Evolutionary conservation across 2,329 filamentous ascomycete species (phyloP).

Genomic region (Saccharata proteae): DNA sequence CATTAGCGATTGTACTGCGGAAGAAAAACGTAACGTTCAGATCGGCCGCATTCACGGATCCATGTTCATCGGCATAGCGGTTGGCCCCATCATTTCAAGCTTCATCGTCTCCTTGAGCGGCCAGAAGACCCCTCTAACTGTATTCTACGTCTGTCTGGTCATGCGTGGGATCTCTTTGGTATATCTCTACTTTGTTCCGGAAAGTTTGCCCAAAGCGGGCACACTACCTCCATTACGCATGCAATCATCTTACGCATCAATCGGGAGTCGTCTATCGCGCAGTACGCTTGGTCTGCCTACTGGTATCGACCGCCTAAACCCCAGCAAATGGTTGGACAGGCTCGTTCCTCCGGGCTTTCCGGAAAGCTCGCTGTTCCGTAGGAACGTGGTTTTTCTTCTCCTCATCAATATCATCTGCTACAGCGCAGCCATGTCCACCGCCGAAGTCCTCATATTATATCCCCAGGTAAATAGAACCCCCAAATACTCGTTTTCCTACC

Average conservation of each 20-base stretch:
- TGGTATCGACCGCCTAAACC: slow-evolving; percentile 6
- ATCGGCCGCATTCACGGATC: slow-evolving; percentile 10
- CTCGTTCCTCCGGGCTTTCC: slow-evolving; percentile 4
- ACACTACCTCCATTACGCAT: slow-evolving; percentile 1
- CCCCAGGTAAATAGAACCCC: slow-evolving; percentile 4
- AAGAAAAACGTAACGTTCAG: slow-evolving; percentile 9
- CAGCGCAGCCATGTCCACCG: slow-evolving; percentile 7
- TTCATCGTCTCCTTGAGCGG: slow-evolving; percentile 3
- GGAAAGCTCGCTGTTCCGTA: neutral
- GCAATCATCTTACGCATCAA: neutral
- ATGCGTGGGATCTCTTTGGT: slow-evolving; percentile 8
- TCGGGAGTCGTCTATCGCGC: no score
- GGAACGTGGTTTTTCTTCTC: slow-evolving; percentile 9
- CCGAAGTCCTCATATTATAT: slow-evolving; percentile 10
- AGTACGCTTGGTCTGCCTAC: no score
- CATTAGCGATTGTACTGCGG: slow-evolving; percentile 9
- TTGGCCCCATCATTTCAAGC: slow-evolving; percentile 9
- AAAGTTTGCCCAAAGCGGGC: slow-evolving; percentile 4
- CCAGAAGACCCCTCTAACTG: slow-evolving; percentile 7
- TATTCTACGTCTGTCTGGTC: slow-evolving; percentile 11
- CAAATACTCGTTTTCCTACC: neutral
- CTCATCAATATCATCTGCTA: slow-evolving; percentile 10
- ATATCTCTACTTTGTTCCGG: slow-evolving; percentile 10
- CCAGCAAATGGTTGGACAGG: slow-evolving; percentile 6
- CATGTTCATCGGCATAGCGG: slow-evolving; percentile 11